Conservation (phyloP, 2,329 filamentous ascomycete species). For the Venturia aucupariae region DNA sequence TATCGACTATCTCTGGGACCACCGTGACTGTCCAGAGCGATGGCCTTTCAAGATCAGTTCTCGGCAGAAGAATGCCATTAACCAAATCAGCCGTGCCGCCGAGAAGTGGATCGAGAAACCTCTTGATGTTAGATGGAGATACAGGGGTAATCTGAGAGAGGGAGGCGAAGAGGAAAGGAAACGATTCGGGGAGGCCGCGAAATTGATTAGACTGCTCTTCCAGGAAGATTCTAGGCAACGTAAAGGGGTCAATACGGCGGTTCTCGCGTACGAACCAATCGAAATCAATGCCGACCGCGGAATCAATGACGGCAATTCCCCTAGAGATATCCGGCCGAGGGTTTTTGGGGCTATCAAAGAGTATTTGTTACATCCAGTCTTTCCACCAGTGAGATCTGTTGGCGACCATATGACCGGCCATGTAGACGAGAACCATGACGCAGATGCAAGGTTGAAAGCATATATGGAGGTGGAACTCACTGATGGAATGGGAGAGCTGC, state of each 20-base stretch:
- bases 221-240: background rate
- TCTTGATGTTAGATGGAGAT: background rate
- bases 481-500: background rate
- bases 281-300: background rate
- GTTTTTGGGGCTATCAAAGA: background rate
- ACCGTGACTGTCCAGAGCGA: background rate
- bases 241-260: background rate
- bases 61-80: background rate
- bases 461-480: too few relatives aligned
- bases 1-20: background rate
- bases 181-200: background rate
- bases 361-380: background rate
- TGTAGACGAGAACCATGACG: background rate
- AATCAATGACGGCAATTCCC: background rate
- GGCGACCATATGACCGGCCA: background rate
- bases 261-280: background rate
- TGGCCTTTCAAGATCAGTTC: background rate
- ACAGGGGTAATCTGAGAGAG: background rate
- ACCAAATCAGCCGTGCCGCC: background rate
- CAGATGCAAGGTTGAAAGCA: background rate
- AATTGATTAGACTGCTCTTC: background rate
- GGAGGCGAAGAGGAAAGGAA: background rate
- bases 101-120: background rate
- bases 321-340: background rate
- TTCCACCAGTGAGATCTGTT: too few relatives aligned